Evolutionary conservation across 2,329 filamentous ascomycete species (phyloP).

Genomic region (Colletotrichum aenigma): DNA sequence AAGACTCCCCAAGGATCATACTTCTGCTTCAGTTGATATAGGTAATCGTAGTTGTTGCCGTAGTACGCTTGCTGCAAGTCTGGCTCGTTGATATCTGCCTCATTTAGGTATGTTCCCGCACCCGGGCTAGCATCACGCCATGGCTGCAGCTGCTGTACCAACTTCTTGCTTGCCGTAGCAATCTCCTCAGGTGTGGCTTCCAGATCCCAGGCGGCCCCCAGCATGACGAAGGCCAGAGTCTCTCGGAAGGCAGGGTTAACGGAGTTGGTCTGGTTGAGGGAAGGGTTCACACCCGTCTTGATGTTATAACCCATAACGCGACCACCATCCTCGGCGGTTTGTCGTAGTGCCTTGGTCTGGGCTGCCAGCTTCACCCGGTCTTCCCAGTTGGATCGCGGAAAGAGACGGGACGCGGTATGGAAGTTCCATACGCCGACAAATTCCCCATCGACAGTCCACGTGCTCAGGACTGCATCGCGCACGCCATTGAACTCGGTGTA

Average conservation of each 20-base stretch:
- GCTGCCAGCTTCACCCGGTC: constrained; percentile 19
- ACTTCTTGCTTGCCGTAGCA: constrained; percentile 28
- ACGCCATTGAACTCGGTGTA: constrained; percentile 32
- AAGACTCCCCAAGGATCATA: constrained; percentile 38
- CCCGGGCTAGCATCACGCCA: constrained; percentile 27
- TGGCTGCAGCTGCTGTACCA: constrained; percentile 25
- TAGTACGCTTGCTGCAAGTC: constrained; percentile 40
- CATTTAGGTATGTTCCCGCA: constrained; percentile 31
- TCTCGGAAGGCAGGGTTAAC: constrained; percentile 46
- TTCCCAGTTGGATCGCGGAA: constrained; percentile 27
- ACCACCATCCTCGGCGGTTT: constrained; percentile 5
- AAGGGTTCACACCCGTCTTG: constrained; percentile 24
- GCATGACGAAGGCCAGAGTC: constrained; percentile 37
- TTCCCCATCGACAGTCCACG: constrained; percentile 26
- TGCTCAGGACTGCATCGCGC: constrained; percentile 24
- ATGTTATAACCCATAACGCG: constrained; percentile 21
- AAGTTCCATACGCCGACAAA: neutral
- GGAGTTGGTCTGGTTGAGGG: constrained; percentile 33
- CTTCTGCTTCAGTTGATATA: constrained; percentile 38
- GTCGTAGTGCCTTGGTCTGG: constrained; percentile 26
- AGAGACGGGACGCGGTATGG: constrained; percentile 20
- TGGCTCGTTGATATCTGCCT: constrained; percentile 39
- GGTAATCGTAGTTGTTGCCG: constrained; percentile 35
- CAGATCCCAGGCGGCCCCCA: constrained; percentile 27
- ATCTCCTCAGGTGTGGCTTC: constrained; percentile 27